Evolutionary conservation across 768 basidiomycete genomes (phyloP).

Genomic region (Leccinum boreale): DNA sequence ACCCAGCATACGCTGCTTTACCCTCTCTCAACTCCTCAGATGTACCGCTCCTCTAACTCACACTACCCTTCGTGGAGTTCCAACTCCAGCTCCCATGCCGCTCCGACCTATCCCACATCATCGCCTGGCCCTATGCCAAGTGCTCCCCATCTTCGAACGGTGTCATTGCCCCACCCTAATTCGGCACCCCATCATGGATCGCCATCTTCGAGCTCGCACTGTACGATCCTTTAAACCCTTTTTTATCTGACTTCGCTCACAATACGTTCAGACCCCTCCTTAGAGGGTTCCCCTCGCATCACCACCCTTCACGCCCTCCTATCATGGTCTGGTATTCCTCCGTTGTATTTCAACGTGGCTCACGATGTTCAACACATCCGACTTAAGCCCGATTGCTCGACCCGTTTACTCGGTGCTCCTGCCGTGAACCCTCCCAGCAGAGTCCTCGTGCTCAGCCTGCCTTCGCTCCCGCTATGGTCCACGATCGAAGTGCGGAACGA

Average conservation of each 20-base stretch:
- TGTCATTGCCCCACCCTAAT: slow-evolving; percentile 32
- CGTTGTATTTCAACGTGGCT: slow-evolving; percentile 25
- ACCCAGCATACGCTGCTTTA: slow-evolving; percentile 11
- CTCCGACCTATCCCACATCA: slow-evolving; percentile 10
- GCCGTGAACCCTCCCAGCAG: slow-evolving; percentile 23
- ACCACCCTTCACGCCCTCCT: slow-evolving; percentile 26
- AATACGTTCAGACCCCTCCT: slow-evolving; percentile 10
- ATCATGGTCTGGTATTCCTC: slow-evolving; percentile 16
- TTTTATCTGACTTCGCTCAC: slow-evolving; percentile 1
- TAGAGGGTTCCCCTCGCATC: slow-evolving; percentile 13
- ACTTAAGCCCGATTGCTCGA: slow-evolving; percentile 15
- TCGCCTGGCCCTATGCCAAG: slow-evolving; percentile 22
- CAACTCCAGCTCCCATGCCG: slow-evolving; percentile 1
- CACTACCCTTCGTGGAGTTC: slow-evolving; percentile 23
- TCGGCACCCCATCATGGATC: slow-evolving; percentile 18
- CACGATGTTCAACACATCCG: slow-evolving; percentile 24
- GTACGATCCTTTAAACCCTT: slow-evolving; percentile 11
- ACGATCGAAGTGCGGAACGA: slow-evolving; percentile 30
- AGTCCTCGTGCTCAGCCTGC: slow-evolving; percentile 17
- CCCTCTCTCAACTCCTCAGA: slow-evolving; percentile 8
- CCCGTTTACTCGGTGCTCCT: slow-evolving; percentile 15
- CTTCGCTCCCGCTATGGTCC: slow-evolving; percentile 25
- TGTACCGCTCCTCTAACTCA: slow-evolving; percentile 20
- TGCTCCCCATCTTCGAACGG: slow-evolving; percentile 26
- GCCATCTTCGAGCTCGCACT: slow-evolving; percentile 11